phyloP scores from a whole-genome alignment of 805 yeast genomes.

The Metschnikowia reukaufii region DNA sequence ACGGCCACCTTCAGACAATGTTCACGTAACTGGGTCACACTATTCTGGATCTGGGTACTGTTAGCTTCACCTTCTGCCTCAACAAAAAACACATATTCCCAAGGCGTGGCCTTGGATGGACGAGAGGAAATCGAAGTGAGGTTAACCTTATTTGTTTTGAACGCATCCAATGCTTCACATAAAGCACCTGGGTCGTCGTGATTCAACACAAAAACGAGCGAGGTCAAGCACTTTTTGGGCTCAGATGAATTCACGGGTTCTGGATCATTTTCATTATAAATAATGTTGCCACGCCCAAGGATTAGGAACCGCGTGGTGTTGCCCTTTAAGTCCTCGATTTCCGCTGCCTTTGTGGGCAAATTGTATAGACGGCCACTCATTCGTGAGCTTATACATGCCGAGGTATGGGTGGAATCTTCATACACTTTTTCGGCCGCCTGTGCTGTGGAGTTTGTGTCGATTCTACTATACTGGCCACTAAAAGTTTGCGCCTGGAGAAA shows the following conservation, averaged over 20 bases:
- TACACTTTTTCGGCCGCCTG: constrained; percentile 72
- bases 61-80: constrained; percentile 55
- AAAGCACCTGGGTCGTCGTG: constrained; percentile 73
- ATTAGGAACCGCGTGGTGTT: constrained; percentile 88
- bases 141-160: constrained; percentile 57
- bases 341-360: constrained; percentile 19
- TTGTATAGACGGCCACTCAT: constrained; percentile 18
- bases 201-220: constrained; percentile 64
- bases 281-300: constrained; percentile 39
- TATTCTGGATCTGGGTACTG: constrained; percentile 30
- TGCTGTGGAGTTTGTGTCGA: constrained; percentile 80
- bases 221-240: constrained; percentile 36
- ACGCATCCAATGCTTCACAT: constrained; percentile 59
- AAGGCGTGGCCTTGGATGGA: constrained; percentile 63
- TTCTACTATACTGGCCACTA: constrained; percentile 40
- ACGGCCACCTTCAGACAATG: constrained; percentile 52
- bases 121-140: constrained; percentile 74
- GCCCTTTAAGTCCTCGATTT: constrained; percentile 68
- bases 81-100: constrained; percentile 83
- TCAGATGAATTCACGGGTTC: background rate
- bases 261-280: constrained; percentile 4
- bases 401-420: constrained; percentile 30
- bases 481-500: constrained; percentile 47
- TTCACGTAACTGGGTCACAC: constrained; percentile 43
- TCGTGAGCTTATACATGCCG: constrained; percentile 38